Base-by-base conservation (phyloP, 129 eudicot genomes). In the Gnaphalium uliginosum region DNA sequence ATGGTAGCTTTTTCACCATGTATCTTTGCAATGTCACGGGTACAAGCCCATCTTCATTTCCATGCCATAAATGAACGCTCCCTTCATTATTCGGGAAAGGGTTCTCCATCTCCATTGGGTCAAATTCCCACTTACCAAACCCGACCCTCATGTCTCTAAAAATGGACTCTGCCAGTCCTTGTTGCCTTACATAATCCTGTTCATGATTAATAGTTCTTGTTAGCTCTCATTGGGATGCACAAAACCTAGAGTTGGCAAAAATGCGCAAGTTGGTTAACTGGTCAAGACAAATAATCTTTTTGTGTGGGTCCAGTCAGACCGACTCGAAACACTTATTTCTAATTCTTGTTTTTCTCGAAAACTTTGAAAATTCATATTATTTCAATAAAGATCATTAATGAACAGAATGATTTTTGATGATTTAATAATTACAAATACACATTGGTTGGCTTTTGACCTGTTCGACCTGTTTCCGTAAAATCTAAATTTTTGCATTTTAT, bases 41-140 rank as follows among this genome's bases (percentile, higher is more conserved):
- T 6, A 89, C 92, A 29, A 89, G 69, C 7, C 86, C 83, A 48
- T 89, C 92, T 2, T 89, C 90, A 41, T 83, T 84, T 7, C 96
- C 96, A 4, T 89, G 90, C 96, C 96, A 89, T 50, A 89, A 58
- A 74, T 92, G 96, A 41, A 92, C 96, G 7, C 84, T 72, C 6
- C 85, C 92, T 62, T 85, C 85, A 4, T 84, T 73, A 39, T 81
- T 39, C 24, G 76, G 70, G 54, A 82, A 81, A 37, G 92, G 90
- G 79, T 82, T 83, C 39, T 82, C n/a, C 1, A 89, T 83, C 71
- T 85, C 82, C 91, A 85, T 83, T 18, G 97, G 97, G 61, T 87
- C 84, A 2, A 89, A 87, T 29, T 92, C 97, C 83, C 91, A 87
- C 25, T 66, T 84, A 77, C 97, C 97, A 66, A 92, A 92, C 75